Conservation (phyloP, 164 flowering plant species). For the Nymphaea thermarum region DNA sequence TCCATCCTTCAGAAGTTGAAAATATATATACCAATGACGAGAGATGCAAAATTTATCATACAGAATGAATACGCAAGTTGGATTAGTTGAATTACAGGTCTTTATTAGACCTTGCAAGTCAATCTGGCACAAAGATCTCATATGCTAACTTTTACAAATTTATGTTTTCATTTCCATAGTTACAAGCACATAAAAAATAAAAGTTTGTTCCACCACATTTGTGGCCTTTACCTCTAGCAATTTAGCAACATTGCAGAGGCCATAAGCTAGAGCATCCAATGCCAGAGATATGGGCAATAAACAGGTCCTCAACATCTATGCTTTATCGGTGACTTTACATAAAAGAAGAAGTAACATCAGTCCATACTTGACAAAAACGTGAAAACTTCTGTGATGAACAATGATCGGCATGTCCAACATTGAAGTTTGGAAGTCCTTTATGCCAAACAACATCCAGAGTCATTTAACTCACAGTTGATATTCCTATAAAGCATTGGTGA, state of each 20-base stretch:
- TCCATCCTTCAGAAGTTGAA: constrained; percentile 48
- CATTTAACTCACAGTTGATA: neutral
- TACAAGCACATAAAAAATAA: neutral
- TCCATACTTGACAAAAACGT: too few species aligned
- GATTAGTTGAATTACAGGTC: too few species aligned
- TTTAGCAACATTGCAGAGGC: constrained; percentile 83
- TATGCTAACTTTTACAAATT: neutral
- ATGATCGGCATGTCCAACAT: neutral
- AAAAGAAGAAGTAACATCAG: neutral
- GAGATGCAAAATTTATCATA: neutral
- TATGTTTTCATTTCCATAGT: neutral
- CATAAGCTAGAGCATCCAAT: constrained; percentile 98
- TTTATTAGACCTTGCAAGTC: neutral
- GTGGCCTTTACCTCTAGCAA: constrained; percentile 48
- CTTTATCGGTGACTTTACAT: constrained; percentile 78
- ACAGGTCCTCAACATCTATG: constrained; percentile 94
- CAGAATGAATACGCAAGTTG: neutral
- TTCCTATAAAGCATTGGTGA: too few species aligned
- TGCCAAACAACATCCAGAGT: neutral
- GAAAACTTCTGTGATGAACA: too few species aligned
- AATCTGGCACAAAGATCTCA: neutral
- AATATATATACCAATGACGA: neutral
- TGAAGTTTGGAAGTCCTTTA: neutral
- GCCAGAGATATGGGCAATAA: constrained; percentile 85
- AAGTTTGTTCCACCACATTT: neutral